Evolutionary conservation across 164 flowering plant genomes (phyloP).

Genomic region (Sextonia rubra): DNA sequence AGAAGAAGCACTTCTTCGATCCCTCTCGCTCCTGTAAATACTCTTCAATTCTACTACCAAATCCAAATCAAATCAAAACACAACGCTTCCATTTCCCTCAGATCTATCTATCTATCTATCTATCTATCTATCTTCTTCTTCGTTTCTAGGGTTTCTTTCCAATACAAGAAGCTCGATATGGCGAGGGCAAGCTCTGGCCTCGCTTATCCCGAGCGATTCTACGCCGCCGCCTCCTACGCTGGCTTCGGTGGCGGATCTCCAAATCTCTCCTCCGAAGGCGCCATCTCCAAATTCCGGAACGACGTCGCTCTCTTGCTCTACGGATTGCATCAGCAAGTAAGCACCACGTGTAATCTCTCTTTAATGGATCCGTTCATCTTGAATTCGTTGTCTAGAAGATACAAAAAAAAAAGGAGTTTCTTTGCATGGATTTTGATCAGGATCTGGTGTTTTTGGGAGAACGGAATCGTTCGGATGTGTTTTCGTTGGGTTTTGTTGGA

Average conservation of each 20-base stretch:
- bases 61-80: too few relatives aligned
- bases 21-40: neutral
- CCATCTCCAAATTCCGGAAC: slow-evolving; percentile 63
- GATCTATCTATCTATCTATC: neutral
- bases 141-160: neutral
- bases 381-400: neutral
- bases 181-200: slow-evolving; percentile 83
- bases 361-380: slow-evolving; percentile 20
- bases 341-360: neutral
- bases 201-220: slow-evolving; percentile 91
- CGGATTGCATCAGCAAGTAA: neutral
- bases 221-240: slow-evolving; percentile 88
- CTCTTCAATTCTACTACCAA: neutral
- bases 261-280: slow-evolving; percentile 26
- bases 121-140: neutral
- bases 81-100: neutral
- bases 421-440: neutral
- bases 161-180: slow-evolving; percentile 29
- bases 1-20: too few relatives aligned
- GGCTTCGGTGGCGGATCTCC: slow-evolving; percentile 79
- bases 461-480: too few relatives aligned
- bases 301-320: neutral
- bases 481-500: too few relatives aligned
- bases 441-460: too few relatives aligned
- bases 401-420: too few relatives aligned